These are phyloP conservation scores for Aspergillus pseudoviridinutans DNA, from an alignment of 2,329 filamentous ascomycete species.

Conservation along the genomic window DNA sequence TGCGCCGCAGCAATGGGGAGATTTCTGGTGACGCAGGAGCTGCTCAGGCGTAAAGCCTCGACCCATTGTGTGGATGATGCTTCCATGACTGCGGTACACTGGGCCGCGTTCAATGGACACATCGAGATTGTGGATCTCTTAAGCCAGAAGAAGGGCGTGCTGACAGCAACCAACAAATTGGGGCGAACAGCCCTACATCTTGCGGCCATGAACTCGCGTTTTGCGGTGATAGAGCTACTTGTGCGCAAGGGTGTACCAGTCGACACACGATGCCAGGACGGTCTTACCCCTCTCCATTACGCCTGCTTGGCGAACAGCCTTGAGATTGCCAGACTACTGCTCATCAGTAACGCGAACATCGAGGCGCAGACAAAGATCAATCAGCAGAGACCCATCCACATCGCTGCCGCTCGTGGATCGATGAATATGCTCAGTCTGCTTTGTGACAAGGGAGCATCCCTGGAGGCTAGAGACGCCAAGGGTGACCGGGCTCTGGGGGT, in stretches of 20 bases:
- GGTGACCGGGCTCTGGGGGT: slow-evolving; percentile 34
- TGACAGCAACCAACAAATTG: slow-evolving; percentile 24
- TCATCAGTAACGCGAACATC: slow-evolving; percentile 31
- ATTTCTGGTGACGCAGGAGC: slow-evolving; percentile 22
- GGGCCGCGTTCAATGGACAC: slow-evolving; percentile 38
- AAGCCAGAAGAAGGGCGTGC: slow-evolving; percentile 25
- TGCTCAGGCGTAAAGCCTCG: slow-evolving; percentile 32
- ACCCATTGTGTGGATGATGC: slow-evolving; percentile 25
- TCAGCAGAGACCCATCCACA: slow-evolving; percentile 32
- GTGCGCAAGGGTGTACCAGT: slow-evolving; percentile 29
- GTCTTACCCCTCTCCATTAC: slow-evolving; percentile 35
- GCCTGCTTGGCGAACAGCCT: slow-evolving; percentile 30
- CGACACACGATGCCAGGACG: slow-evolving; percentile 27
- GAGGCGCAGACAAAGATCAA: slow-evolving; percentile 28
- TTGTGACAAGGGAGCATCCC: slow-evolving; percentile 26
- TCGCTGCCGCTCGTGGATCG: slow-evolving; percentile 27
- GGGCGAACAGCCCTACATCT: slow-evolving; percentile 36
- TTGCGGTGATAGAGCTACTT: slow-evolving; percentile 36
- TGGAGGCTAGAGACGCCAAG: slow-evolving; percentile 29
- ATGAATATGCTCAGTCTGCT: slow-evolving; percentile 29
- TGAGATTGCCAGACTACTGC: slow-evolving; percentile 29
- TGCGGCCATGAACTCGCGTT: slow-evolving; percentile 32
- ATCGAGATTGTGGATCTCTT: slow-evolving; percentile 33
- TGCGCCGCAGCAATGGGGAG: slow-evolving; percentile 33
- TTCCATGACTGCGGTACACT: slow-evolving; percentile 37